Percentiles rank a stretch among this genome's conserved stretches.
These are phyloP conservation scores for Patellaria atrata DNA, from an alignment of 495 filamentous ascomycete genomes.

Conservation along the genomic window DNA sequence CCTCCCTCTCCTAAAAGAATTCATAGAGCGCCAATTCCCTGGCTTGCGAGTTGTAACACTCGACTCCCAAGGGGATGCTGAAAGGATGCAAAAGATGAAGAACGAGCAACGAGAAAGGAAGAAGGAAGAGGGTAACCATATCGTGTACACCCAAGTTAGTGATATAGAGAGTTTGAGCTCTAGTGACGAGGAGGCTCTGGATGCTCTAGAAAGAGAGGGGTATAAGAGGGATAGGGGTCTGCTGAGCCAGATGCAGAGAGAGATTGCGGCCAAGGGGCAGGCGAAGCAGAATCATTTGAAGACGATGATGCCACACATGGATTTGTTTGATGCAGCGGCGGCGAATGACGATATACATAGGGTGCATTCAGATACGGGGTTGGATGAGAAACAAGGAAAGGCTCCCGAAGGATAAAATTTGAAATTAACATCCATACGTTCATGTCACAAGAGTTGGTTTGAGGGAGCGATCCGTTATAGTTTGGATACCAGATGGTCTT, in stretches of 20 bases:
- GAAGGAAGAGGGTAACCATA: constrained; percentile 43
- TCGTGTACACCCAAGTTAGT: constrained; percentile 51
- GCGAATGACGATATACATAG: too few species aligned
- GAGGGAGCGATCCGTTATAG: too few species aligned
- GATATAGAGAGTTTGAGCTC: constrained; percentile 44
- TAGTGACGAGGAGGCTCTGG: constrained; percentile 60
- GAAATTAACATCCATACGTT: too few species aligned
- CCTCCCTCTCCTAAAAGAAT: constrained; percentile 52
- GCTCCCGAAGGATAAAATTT: too few species aligned
- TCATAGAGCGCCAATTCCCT: constrained; percentile 54
- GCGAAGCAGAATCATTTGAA: constrained; percentile 12
- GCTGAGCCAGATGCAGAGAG: constrained; percentile 8
- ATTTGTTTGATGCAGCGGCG: too few species aligned
- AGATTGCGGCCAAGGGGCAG: constrained; percentile 9
- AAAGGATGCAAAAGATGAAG: constrained; percentile 47
- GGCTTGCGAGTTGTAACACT: constrained; percentile 57
- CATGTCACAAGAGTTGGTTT: too few species aligned
- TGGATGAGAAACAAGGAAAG: too few species aligned
- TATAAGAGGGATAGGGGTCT: constrained; percentile 9
- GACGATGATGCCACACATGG: too few species aligned
- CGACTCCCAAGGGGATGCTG: constrained; percentile 50
- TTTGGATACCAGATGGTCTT: too few species aligned
- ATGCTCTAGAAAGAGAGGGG: constrained; percentile 31
- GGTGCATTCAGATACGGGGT: too few species aligned
- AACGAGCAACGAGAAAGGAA: constrained; percentile 48